Evolutionary conservation across 345 rosid genomes (phyloP).

Genomic region (Acer campestre): DNA sequence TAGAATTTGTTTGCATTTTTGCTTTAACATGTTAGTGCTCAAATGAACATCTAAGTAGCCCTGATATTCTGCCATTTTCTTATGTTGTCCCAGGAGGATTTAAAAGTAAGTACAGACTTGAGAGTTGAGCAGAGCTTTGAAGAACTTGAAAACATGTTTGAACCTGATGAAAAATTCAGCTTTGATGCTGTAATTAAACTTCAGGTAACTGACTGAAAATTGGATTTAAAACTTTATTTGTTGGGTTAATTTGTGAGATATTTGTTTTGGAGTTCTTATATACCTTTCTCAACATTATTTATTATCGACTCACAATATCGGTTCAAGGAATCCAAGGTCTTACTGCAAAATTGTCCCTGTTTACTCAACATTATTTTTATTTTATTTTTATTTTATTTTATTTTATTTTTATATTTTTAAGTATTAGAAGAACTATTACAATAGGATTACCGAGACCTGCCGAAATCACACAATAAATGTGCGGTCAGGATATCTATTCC

Average conservation of each 20-base stretch:
- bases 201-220: slow-evolving; percentile 39
- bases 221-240: neutral
- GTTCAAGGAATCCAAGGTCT: no score
- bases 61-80: slow-evolving; percentile 14
- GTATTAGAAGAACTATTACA: no score
- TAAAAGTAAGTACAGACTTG: slow-evolving; percentile 64
- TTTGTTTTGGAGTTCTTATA: neutral
- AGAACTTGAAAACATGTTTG: slow-evolving; percentile 75
- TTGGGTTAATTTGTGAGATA: neutral
- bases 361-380: no score
- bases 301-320: no score
- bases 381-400: no score
- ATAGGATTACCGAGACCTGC: no score
- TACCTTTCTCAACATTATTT: no score
- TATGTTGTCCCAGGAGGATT: slow-evolving; percentile 46
- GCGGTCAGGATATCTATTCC: no score
- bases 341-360: no score
- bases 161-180: slow-evolving; percentile 66
- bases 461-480: no score
- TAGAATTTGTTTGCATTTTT: neutral
- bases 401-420: no score
- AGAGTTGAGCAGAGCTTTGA: slow-evolving; percentile 80
- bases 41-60: neutral
- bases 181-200: slow-evolving; percentile 63
- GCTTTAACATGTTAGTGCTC: neutral